Evolutionary conservation across 73 alveolate species (phyloP).

Genomic region (Halteria grandinella): DNA sequence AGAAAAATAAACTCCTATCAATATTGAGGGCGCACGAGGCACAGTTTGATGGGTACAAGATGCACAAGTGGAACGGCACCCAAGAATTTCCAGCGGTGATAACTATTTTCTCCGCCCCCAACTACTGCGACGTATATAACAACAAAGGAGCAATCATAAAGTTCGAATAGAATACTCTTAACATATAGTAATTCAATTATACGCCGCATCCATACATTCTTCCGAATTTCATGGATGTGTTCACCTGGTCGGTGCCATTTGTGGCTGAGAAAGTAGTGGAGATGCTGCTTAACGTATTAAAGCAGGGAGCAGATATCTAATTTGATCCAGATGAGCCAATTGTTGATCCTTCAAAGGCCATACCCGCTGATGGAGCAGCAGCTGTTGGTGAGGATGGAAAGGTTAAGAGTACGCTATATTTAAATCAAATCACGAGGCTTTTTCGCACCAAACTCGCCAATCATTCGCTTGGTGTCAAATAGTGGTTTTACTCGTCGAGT

Average conservation of each 20-base stretch:
- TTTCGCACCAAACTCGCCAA: no score
- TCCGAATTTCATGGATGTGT: slow-evolving; percentile 58
- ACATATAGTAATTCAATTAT: slow-evolving; percentile 51
- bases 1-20: slow-evolving; percentile 70
- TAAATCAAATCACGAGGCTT: slow-evolving; percentile 39
- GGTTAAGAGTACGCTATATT: slow-evolving; percentile 26
- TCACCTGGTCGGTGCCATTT: slow-evolving; percentile 69
- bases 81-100: slow-evolving; percentile 84
- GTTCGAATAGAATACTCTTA: slow-evolving; percentile 52
- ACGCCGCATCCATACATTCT: slow-evolving; percentile 50
- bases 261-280: slow-evolving; percentile 57
- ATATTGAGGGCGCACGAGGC: slow-evolving; percentile 90
- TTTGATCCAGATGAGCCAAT: background rate
- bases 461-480: no score
- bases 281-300: slow-evolving; percentile 40
- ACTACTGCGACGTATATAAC: slow-evolving; percentile 81
- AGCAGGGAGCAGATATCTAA: slow-evolving; percentile 15
- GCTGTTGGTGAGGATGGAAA: slow-evolving; percentile 51
- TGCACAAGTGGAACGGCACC: slow-evolving; percentile 93
- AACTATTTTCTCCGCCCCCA: slow-evolving; percentile 89
- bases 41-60: slow-evolving; percentile 84
- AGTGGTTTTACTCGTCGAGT: no score
- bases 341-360: background rate
- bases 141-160: slow-evolving; percentile 82
- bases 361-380: background rate